A percentile compares a stretch with the other conserved stretches of the same genome.
Evolutionary conservation across 1,284 basidiomycete species (phyloP).

Genomic region (Ganoderma sinense): DNA sequence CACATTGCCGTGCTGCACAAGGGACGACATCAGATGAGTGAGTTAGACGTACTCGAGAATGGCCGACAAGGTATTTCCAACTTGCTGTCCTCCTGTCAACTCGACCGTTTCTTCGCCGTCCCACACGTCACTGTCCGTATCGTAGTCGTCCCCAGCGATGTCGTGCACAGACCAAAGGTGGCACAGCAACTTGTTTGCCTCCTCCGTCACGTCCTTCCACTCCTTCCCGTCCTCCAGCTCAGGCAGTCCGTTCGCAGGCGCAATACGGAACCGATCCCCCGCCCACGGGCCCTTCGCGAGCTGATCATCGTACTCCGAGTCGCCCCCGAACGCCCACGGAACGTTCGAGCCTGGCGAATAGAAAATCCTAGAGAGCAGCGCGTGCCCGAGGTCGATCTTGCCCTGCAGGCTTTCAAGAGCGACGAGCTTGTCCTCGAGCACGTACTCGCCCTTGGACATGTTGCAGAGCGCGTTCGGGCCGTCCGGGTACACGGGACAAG

Average conservation of each 20-base stretch:
- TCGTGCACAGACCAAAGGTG: neutral
- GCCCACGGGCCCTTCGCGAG: conserved; percentile 5
- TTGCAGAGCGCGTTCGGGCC: conserved; percentile 8
- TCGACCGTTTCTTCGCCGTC: neutral
- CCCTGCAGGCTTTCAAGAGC: neutral
- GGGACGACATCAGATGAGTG: neutral
- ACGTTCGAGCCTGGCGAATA: conserved; percentile 21
- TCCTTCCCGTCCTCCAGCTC: neutral
- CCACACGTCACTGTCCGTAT: neutral
- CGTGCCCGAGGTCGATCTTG: neutral
- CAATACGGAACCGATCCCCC: conserved; percentile 7
- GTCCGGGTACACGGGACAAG: neutral
- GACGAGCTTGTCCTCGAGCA: conserved; percentile 5
- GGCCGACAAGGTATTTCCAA: neutral
- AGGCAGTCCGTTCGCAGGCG: neutral
- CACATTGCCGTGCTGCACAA: neutral
- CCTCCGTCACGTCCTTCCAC: conserved; percentile 27
- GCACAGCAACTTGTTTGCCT: conserved; percentile 10
- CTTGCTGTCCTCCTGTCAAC: neutral
- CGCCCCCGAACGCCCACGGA: neutral
- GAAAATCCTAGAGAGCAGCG: conserved; percentile 19
- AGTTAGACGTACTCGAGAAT: neutral
- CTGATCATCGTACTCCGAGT: neutral
- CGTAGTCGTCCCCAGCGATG: neutral
- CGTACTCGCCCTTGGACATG: conserved; percentile 12